phyloP scores from a whole-genome alignment of 1,284 basidiomycete genomes.

The Stygiomarasmius scandens region DNA sequence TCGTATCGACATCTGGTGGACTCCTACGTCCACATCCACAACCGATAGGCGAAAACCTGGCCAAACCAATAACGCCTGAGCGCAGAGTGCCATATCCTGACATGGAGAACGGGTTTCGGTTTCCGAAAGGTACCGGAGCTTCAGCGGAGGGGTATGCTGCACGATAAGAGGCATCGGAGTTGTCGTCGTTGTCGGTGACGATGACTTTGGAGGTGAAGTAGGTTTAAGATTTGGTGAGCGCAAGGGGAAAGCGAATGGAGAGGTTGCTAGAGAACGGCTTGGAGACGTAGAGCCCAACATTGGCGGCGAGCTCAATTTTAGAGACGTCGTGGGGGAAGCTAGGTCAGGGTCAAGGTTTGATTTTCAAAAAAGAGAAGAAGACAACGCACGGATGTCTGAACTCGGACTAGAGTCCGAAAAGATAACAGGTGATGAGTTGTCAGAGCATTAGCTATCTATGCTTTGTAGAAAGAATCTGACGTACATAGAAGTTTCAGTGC shows the following conservation, averaged over 20 bases:
- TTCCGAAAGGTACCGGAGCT: slow-evolving; percentile 44
- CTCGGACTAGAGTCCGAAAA: not conserved
- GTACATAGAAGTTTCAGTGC: slow-evolving; percentile 76
- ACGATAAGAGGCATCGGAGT: not conserved
- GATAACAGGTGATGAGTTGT: no score
- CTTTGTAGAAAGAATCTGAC: no score
- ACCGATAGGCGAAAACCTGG: slow-evolving; percentile 53
- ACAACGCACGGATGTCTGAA: not conserved
- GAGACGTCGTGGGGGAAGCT: not conserved
- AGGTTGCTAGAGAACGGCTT: not conserved
- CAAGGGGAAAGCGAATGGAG: not conserved
- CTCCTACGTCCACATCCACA: slow-evolving; percentile 31
- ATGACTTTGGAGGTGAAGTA: not conserved
- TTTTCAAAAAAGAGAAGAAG: not conserved
- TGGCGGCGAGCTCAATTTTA: not conserved
- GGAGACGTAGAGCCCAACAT: not conserved
- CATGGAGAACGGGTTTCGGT: slow-evolving; percentile 12
- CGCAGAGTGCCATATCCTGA: not conserved
- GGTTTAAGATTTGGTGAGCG: not conserved
- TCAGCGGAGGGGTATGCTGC: slow-evolving; percentile 37
- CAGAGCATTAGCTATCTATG: no score
- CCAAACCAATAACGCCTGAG: slow-evolving; percentile 46
- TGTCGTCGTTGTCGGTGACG: not conserved
- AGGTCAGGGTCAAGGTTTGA: not conserved
- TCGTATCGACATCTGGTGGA: slow-evolving; percentile 32